A percentile compares a stretch with the other conserved stretches of the same genome.
Evolutionary conservation across 1,284 basidiomycete genomes (phyloP).

Genomic region (Porodaedalea pini): DNA sequence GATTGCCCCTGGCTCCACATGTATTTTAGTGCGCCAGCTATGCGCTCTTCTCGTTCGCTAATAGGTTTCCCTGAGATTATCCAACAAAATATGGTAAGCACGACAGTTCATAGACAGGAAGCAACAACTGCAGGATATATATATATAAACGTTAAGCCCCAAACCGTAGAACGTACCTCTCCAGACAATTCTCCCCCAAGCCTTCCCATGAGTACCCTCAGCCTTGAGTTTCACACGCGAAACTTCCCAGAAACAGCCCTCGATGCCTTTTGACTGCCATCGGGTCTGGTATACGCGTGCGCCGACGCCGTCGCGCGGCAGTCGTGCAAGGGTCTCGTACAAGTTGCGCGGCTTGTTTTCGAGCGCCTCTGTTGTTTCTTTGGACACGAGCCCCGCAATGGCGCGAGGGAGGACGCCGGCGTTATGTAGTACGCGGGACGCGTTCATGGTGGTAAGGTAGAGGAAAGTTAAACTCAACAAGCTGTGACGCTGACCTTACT

Average conservation of each 20-base stretch:
- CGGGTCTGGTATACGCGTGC: slow-evolving; percentile 64
- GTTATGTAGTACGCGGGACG: neutral
- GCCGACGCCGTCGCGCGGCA: slow-evolving; percentile 64
- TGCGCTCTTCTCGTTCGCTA: slow-evolving; percentile 33
- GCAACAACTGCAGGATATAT: too few species aligned
- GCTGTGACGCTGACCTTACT: too few species aligned
- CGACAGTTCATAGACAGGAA: too few species aligned
- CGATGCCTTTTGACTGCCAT: slow-evolving; percentile 67
- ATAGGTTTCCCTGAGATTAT: slow-evolving; percentile 38
- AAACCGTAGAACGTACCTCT: slow-evolving; percentile 61
- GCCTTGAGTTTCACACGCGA: slow-evolving; percentile 64
- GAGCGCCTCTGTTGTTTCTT: slow-evolving; percentile 30
- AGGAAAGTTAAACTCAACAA: too few species aligned
- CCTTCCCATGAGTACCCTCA: slow-evolving; percentile 71
- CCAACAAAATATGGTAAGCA: neutral
- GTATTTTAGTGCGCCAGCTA: slow-evolving; percentile 40
- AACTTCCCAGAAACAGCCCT: slow-evolving; percentile 67
- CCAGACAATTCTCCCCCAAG: slow-evolving; percentile 75
- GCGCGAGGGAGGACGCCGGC: slow-evolving; percentile 10
- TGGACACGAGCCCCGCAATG: slow-evolving; percentile 9
- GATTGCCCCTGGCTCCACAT: slow-evolving; percentile 32
- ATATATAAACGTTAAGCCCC: too few species aligned
- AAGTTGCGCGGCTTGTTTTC: slow-evolving; percentile 53
- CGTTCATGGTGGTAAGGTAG: neutral
- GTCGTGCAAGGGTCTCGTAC: slow-evolving; percentile 66